Percentiles rank a stretch among this genome's conserved stretches.
Evolutionary conservation across 176 grass and related monocot genomes (phyloP).

Genomic region (Zoysia japonica): DNA sequence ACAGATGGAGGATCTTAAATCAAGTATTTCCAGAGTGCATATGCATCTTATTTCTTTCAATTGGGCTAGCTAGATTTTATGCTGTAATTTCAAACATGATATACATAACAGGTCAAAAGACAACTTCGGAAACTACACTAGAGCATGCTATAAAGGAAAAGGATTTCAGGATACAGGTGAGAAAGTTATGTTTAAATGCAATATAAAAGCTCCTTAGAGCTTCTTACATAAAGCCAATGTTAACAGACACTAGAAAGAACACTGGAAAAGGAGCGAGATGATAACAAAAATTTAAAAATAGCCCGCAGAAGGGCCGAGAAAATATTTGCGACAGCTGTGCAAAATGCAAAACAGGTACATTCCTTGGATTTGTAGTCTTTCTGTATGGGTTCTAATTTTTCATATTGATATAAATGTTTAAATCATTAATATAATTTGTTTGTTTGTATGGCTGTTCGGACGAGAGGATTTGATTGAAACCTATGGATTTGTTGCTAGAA

Average conservation of each 20-base stretch:
- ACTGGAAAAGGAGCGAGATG: constrained; percentile 79
- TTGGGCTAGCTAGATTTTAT: neutral
- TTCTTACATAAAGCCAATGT: constrained; percentile 37
- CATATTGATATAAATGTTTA: neutral
- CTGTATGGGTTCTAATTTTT: neutral
- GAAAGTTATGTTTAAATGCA: constrained; percentile 14
- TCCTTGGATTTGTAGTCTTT: neutral
- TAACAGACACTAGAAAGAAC: constrained; percentile 84
- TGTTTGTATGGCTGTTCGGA: neutral
- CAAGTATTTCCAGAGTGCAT: constrained; percentile 51
- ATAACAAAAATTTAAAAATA: constrained; percentile 58
- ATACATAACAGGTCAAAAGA: constrained; percentile 65
- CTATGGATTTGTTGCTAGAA: neutral
- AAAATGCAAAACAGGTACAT: constrained; percentile 52
- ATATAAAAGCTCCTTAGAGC: neutral
- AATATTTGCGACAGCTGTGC: neutral
- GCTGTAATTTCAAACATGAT: constrained; percentile 40
- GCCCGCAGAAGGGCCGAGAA: constrained; percentile 54
- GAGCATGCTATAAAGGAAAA: constrained; percentile 79
- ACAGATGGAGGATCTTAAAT: constrained; percentile 94
- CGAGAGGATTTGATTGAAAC: neutral
- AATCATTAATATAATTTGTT: neutral
- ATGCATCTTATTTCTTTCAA: neutral
- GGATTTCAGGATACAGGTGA: constrained; percentile 93
- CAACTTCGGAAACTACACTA: constrained; percentile 47